Base-by-base conservation (phyloP, 371 early-diverging fungal species). In the Circinella minor region DNA sequence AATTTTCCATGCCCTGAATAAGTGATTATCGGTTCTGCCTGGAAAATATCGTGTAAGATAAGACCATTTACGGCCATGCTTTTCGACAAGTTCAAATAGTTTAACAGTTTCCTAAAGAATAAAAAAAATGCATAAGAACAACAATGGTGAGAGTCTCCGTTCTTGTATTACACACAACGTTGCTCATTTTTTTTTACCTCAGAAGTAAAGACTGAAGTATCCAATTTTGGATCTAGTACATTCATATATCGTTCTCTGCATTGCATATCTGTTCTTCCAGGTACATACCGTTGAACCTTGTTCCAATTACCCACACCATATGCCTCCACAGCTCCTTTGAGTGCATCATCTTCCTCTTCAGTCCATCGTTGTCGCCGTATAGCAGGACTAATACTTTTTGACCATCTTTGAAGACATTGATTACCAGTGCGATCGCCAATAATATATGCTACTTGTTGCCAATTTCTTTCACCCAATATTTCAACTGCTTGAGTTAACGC, bases 381-480 rank as follows among this genome's bases (percentile, higher is more conserved):
- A 1, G 86, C 86, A 1, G 96, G 96, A 70, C 90, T 86, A 17
- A 95, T 65, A 1, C 87, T 86, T 71, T 94, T 92, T 49, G 80
- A 78, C 93, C 94, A 97, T 46, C 95, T 88, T 55, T 93, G 90
- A 51, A 93, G 80, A 71, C 96, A 96, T 76, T 97, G 96, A 66
- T 89, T 88, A 6, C 91, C 90, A 5, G 91, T 86, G 38, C 95
- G 87, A 54, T 87, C 85, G 0, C 88, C 90, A 54, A 95, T 65
- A 18, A 84, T 86, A n/a, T 83, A 65, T 0, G 94, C 89, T 9
- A 95, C 85, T 36, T 83, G 80, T 69, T 87, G 86, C 92, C 93
- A 93, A 65, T 88, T 88, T 63, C 85, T 85, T 37, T 86, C 84
- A 55, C 92, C 92, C 47, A 88, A 74, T n/a, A 83, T 34, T 51